Conservation (phyloP, 306 rosid genomes). For the Malus sylvestris region DNA sequence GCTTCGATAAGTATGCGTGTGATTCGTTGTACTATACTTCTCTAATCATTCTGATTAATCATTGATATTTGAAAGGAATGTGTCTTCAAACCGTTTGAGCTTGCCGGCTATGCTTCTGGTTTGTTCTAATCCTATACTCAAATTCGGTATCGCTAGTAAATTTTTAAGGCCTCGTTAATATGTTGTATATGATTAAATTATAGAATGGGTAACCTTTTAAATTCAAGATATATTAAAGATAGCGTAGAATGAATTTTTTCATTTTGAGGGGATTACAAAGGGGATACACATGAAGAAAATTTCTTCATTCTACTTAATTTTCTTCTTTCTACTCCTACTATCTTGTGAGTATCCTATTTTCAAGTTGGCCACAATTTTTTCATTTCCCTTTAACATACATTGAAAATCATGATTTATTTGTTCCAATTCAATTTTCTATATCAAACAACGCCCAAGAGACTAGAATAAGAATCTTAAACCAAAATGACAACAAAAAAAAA, state of each 20-base stretch:
- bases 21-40: background rate
- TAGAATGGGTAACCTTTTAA: no score
- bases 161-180: background rate
- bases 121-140: background rate
- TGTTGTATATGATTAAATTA: background rate
- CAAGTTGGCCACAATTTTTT: background rate
- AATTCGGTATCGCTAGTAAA: background rate
- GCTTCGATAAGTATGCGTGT: background rate
- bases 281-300: background rate
- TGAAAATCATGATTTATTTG: no score
- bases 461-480: no score
- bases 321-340: no score
- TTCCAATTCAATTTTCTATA: background rate
- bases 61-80: background rate
- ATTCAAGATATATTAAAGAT: no score
- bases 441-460: no score
- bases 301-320: no score
- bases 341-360: background rate
- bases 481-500: no score
- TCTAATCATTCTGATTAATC: background rate
- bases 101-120: background rate
- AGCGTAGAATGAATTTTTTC: background rate
- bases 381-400: background rate
- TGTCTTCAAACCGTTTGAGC: background rate
- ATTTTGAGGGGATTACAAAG: background rate